phyloP scores from a whole-genome alignment of 2,329 filamentous ascomycete species.

The Sporothrix inflata region DNA sequence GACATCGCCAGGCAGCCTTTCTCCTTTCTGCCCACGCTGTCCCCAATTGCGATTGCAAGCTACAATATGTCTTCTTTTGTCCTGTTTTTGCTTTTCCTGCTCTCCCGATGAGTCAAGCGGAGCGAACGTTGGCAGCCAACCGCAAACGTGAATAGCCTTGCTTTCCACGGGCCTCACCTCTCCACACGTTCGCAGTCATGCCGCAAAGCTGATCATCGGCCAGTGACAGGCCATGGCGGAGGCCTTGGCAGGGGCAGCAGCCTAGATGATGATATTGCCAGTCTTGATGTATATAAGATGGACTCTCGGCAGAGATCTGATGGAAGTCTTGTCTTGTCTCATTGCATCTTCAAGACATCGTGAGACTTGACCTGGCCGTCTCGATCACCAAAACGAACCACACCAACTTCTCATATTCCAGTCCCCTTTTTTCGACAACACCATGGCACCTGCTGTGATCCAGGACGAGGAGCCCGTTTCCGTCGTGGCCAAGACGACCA shows the following conservation, averaged over 20 bases:
- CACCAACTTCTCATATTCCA: too few relatives aligned
- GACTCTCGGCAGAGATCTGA: background rate
- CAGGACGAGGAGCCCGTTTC: background rate
- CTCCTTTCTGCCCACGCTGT: background rate
- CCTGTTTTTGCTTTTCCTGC: too few relatives aligned
- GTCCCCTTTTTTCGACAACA: background rate
- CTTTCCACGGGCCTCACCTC: background rate
- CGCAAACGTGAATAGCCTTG: background rate
- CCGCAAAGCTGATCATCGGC: background rate
- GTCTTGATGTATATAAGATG: background rate
- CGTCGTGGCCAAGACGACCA: background rate
- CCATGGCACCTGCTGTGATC: background rate
- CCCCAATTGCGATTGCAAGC: background rate
- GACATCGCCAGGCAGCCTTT: constrained; percentile 6
- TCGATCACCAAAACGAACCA: background rate
- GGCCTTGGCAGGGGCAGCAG: background rate
- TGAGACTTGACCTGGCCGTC: background rate
- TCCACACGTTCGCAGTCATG: background rate
- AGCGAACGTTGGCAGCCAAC: background rate
- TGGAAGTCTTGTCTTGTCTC: background rate
- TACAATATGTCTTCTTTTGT: too few relatives aligned
- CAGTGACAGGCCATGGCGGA: background rate
- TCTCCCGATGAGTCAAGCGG: background rate
- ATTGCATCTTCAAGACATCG: background rate
- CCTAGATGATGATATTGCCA: background rate